phyloP scores from a whole-genome alignment of 2,329 filamentous ascomycete species.

The Pseudogymnoascus sp. region DNA sequence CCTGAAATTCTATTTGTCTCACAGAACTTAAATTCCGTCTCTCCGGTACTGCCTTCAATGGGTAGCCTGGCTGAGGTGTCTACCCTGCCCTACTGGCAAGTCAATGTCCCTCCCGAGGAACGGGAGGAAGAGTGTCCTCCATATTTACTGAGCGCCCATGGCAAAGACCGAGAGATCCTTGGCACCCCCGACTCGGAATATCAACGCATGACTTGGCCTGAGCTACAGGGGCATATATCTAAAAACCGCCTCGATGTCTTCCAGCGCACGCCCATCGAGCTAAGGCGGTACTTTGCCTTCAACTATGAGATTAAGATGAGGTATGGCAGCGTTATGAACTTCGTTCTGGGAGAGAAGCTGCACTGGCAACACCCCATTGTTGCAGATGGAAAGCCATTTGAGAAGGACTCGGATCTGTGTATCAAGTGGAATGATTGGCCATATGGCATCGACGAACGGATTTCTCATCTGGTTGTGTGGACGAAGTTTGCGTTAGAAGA shows the following conservation, averaged over 20 bases:
- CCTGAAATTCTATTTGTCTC: background rate
- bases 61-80: constrained; percentile 4
- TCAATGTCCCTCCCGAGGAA: constrained; percentile 60
- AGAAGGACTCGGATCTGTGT: constrained; percentile 48
- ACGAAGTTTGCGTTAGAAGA: constrained; percentile 77
- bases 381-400: constrained; percentile 27
- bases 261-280: constrained; percentile 65
- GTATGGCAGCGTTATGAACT: constrained; percentile 71
- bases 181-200: constrained; percentile 62
- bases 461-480: constrained; percentile 86
- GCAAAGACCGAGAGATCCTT: constrained; percentile 65
- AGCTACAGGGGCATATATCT: constrained; percentile 53
- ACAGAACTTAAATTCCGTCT: background rate
- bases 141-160: constrained; percentile 54
- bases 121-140: constrained; percentile 62
- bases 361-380: constrained; percentile 53
- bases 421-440: constrained; percentile 91
- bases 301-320: constrained; percentile 53
- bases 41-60: background rate
- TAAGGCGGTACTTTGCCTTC: constrained; percentile 71
- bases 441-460: constrained; percentile 70
- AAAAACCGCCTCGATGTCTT: constrained; percentile 68
- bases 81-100: constrained; percentile 65
- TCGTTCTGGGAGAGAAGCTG: constrained; percentile 63
- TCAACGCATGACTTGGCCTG: constrained; percentile 56